These are phyloP conservation scores for Penicillium sclerotigenum DNA, from an alignment of 2,329 filamentous ascomycete species.

Conservation along the genomic window DNA sequence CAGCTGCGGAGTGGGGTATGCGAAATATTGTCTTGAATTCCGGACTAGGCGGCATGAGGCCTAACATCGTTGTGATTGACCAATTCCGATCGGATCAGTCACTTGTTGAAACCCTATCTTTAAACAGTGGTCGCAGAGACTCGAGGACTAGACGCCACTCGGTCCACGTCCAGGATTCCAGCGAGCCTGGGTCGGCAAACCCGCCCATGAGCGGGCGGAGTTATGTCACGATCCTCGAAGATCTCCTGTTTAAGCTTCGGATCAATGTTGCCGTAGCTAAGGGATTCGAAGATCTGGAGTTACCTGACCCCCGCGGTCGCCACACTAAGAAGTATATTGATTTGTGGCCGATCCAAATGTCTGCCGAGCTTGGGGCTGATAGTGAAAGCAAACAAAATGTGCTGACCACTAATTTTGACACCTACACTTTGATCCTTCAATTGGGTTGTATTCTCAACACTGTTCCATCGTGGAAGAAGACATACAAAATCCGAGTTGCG, in stretches of 20 bases:
- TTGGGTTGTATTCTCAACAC: constrained; percentile 80
- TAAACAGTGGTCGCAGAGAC: constrained; percentile 33
- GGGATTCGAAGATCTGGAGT: constrained; percentile 72
- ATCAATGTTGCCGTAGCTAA: constrained; percentile 83
- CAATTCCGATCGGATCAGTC: constrained; percentile 65
- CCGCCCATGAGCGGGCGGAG: constrained; percentile 65
- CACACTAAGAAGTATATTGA: constrained; percentile 77
- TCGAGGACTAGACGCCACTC: constrained; percentile 21
- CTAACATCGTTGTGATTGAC: constrained; percentile 79
- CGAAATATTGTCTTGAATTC: constrained; percentile 78
- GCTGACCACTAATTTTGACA: constrained; percentile 86
- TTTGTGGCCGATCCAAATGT: constrained; percentile 92
- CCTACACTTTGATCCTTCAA: constrained; percentile 82
- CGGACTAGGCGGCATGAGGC: constrained; percentile 81
- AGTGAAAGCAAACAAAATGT: constrained; percentile 62
- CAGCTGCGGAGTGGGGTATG: constrained; percentile 78
- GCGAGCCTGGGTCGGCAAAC: constrained; percentile 66
- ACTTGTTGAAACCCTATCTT: constrained; percentile 55
- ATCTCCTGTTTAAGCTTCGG: constrained; percentile 71
- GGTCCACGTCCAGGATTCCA: constrained; percentile 32
- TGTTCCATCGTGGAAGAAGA: constrained; percentile 73
- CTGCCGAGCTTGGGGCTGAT: constrained; percentile 70
- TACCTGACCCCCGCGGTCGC: constrained; percentile 58
- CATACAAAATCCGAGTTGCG: constrained; percentile 69
- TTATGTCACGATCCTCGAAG: constrained; percentile 80